Evolutionary conservation across 1,284 basidiomycete genomes (phyloP).

Genomic region (Phellinidium pouzarii): DNA sequence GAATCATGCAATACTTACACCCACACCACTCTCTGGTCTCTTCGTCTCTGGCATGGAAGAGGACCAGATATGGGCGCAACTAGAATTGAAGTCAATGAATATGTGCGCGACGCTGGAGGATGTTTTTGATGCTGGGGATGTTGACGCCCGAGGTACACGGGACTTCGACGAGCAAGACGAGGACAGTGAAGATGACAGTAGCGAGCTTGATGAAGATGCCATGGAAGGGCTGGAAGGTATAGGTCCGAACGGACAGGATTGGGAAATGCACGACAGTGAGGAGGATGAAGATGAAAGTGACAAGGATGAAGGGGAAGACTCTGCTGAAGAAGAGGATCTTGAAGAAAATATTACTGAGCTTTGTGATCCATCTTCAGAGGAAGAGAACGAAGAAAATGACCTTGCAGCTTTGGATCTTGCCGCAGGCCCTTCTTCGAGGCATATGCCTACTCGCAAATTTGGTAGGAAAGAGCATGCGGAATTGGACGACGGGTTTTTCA

Average conservation of each 20-base stretch:
- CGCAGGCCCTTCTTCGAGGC: constrained; percentile 11
- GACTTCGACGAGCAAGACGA: constrained; percentile 25
- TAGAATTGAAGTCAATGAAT: constrained; percentile 70
- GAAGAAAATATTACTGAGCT: constrained; percentile 38
- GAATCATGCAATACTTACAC: constrained; percentile 38
- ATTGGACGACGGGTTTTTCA: constrained; percentile 94
- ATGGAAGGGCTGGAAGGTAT: constrained; percentile 32
- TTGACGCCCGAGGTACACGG: constrained; percentile 24
- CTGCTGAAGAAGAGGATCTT: constrained; percentile 32
- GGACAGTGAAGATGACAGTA: constrained; percentile 25
- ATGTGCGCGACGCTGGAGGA: constrained; percentile 60
- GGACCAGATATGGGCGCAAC: constrained; percentile 90
- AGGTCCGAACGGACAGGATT: constrained; percentile 30
- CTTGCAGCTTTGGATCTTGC: constrained; percentile 19
- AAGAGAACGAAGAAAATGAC: constrained; percentile 33
- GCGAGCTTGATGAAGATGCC: constrained; percentile 27
- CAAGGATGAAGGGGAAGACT: constrained; percentile 29
- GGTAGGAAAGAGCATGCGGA: constrained; percentile 40
- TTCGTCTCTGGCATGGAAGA: constrained; percentile 80
- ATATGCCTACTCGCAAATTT: constrained; percentile 4
- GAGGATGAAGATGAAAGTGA: constrained; percentile 29
- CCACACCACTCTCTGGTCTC: constrained; percentile 73
- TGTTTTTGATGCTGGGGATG: constrained; percentile 33
- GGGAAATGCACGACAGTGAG: constrained; percentile 29
- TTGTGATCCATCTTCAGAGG: constrained; percentile 42